Base-by-base conservation (phyloP, 305 asterid species). In the Solanum aculeatissimum region DNA sequence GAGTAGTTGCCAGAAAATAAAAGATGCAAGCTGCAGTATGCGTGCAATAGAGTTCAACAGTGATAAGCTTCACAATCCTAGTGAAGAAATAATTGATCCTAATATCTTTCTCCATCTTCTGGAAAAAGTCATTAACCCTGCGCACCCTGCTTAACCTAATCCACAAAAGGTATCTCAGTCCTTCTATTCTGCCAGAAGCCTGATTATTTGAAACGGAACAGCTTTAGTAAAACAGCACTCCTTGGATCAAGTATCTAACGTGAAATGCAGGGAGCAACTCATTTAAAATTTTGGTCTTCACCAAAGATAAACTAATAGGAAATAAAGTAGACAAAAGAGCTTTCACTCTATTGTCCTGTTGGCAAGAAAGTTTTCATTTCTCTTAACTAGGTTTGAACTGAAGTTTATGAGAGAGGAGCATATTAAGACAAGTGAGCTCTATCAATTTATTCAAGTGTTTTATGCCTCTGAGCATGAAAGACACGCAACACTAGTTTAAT, bases 21-120 rank as follows among this genome's bases (percentile, higher is more conserved):
- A 85, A 85, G 82, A 85, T 85, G 77, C 87, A 85, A 49, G 87
- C 87, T 81, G 87, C 87, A 3, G 87, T 85, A 69, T 85, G 87
- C 14, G 87, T 85, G 82, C 87, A 85, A 38, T 85, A 85, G 21
- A 85, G 85, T 80, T 81, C 87, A 14, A 85, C 87, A 51, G 65
- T 54, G 82, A 85, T 85, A 71, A 85, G 87, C 62, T 85, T 85
- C 47, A 85, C 10, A 13, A 85, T 85, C 71, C 87, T 68, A 65
- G 85, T 85, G 75, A 85, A 85, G 54, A 85, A 85, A 79, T 81
- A 85, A 85, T 85, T 85, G 75, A 85, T 80, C 82, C 85, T 81
- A 47, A 85, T 85, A 85, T 85, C 87, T 81, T 81, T 85, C 87
- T 85, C 87, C 71, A 85, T 55, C 81, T 80, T 51, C 81, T 81